These are phyloP conservation scores for Nepenthes alata DNA, from an alignment of 179 eudicot species.

Conservation along the genomic window DNA sequence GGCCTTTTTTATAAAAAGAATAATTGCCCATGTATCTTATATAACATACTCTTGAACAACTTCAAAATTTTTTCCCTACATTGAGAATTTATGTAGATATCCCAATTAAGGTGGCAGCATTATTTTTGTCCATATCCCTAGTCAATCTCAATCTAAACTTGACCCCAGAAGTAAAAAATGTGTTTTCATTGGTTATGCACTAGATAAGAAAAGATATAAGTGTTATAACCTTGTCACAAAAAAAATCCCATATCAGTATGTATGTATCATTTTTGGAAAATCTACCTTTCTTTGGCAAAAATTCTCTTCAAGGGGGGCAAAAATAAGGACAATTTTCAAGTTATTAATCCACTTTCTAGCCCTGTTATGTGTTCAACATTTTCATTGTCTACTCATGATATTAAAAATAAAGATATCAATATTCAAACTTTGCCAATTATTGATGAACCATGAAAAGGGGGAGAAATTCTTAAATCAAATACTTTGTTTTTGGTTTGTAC, in stretches of 20 bases:
- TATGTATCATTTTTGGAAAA: neutral
- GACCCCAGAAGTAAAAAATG: neutral
- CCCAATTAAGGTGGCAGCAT: neutral
- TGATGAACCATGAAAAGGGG: neutral
- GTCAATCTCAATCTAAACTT: neutral
- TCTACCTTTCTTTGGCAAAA: neutral
- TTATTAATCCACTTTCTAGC: too few relatives aligned
- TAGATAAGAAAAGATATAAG: neutral
- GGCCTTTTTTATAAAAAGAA: neutral
- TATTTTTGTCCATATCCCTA: neutral
- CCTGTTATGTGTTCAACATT: too few relatives aligned
- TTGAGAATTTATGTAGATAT: neutral
- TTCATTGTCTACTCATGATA: too few relatives aligned
- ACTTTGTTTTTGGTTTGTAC: neutral
- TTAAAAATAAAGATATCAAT: neutral
- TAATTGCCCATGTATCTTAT: neutral
- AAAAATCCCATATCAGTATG: neutral
- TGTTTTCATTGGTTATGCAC: neutral
- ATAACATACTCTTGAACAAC: neutral
- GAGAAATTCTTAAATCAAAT: neutral
- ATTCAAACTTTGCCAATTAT: neutral
- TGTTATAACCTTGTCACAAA: neutral
- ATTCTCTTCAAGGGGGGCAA: neutral
- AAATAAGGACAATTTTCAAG: neutral
- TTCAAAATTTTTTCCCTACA: neutral